Conservation (phyloP, 2,329 filamentous ascomycete species). For the Chaetomium olivaceum region DNA sequence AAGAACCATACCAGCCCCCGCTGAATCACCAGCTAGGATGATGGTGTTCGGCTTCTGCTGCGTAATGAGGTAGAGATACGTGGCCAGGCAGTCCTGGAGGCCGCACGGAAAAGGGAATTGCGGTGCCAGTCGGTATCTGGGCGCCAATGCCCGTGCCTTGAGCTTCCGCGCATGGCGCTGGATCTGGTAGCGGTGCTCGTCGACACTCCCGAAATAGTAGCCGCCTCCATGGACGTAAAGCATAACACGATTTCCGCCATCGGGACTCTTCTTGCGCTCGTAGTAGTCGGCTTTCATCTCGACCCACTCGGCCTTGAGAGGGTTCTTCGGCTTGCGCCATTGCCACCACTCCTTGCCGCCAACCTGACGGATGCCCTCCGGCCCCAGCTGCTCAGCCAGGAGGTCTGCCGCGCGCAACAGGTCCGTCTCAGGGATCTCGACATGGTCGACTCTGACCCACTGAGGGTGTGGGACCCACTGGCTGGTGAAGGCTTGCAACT, state of each 20-base stretch:
- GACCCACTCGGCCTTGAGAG: slow-evolving; percentile 86
- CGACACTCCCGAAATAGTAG: slow-evolving; percentile 93
- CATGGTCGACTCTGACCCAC: slow-evolving; percentile 79
- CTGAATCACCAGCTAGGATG: slow-evolving; percentile 86
- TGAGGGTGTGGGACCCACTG: slow-evolving; percentile 89
- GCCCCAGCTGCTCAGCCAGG: slow-evolving; percentile 73
- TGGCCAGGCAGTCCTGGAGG: slow-evolving; percentile 82
- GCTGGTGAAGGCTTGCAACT: slow-evolving; percentile 84
- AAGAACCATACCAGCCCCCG: slow-evolving; percentile 86
- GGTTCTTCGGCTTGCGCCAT: slow-evolving; percentile 69
- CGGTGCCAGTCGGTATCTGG: slow-evolving; percentile 82
- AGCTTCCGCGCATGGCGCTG: slow-evolving; percentile 93
- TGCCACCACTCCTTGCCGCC: slow-evolving; percentile 89
- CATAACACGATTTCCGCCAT: slow-evolving; percentile 74
- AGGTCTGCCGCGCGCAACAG: slow-evolving; percentile 66
- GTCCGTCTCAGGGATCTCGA: slow-evolving; percentile 64
- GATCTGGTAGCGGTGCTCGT: slow-evolving; percentile 97
- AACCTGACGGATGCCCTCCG: slow-evolving; percentile 69
- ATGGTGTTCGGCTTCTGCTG: slow-evolving; percentile 79
- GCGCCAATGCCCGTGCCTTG: slow-evolving; percentile 84
- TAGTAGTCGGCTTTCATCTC: slow-evolving; percentile 86
- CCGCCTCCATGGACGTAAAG: slow-evolving; percentile 92
- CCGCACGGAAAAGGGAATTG: slow-evolving; percentile 97
- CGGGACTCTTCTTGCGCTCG: slow-evolving; percentile 63
- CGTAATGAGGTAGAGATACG: slow-evolving; percentile 80